phyloP scores from a whole-genome alignment of 495 filamentous ascomycete genomes.

The Talaromyces adpressus region DNA sequence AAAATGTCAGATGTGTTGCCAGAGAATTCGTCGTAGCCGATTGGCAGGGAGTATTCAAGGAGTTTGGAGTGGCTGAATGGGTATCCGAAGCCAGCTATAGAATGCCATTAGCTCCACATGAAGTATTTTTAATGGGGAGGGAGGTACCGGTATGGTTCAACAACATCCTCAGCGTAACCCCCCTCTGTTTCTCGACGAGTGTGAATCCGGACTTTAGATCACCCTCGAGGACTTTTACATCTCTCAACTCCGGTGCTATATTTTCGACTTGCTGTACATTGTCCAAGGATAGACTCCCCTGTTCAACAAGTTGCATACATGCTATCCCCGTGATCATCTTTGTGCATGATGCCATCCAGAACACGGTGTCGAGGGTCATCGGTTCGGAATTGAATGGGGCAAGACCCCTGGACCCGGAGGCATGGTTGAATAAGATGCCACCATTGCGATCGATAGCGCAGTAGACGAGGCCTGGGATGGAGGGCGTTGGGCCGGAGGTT shows the following conservation, averaged over 20 bases:
- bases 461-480: constrained; percentile 6
- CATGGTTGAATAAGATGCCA: constrained; percentile 4
- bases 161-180: constrained; percentile 52
- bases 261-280: constrained; percentile 37
- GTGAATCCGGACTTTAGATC: constrained; percentile 20
- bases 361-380: constrained; percentile 43
- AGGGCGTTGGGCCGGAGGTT: constrained; percentile 7
- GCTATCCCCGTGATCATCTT: constrained; percentile 46
- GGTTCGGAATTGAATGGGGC: constrained; percentile 13
- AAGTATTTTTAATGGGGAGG: background rate
- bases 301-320: constrained; percentile 51
- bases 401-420: background rate
- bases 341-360: constrained; percentile 50
- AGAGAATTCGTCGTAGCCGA: constrained; percentile 41
- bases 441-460: constrained; percentile 3
- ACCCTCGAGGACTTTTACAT: constrained; percentile 34
- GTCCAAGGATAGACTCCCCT: constrained; percentile 40
- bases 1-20: constrained; percentile 17
- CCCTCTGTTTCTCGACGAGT: constrained; percentile 39
- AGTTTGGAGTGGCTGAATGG: constrained; percentile 1
- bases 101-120: background rate
- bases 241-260: constrained; percentile 39
- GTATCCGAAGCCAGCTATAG: constrained; percentile 5
- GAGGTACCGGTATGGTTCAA: constrained; percentile 43
- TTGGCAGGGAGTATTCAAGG: background rate